These are phyloP conservation scores for Aureobasidium sp. DNA, from an alignment of 2,329 filamentous ascomycete species.

Conservation along the genomic window DNA sequence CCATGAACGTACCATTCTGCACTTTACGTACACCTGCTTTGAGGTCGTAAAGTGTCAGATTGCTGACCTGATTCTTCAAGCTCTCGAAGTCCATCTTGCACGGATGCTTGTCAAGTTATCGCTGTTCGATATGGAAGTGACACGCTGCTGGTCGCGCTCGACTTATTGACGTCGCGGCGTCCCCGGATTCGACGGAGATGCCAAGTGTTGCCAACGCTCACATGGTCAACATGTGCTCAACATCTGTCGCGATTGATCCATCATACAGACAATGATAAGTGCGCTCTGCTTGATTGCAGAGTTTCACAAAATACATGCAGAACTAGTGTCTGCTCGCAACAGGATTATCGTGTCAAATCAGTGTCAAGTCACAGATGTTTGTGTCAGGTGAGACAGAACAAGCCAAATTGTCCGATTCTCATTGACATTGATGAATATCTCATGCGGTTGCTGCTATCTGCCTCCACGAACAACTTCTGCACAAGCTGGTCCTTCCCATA, in stretches of 20 bases:
- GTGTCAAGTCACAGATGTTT: no score
- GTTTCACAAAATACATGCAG: no score
- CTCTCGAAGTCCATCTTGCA: conserved; percentile 74
- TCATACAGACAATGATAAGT: background rate
- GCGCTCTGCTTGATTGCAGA: background rate
- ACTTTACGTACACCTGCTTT: conserved; percentile 93
- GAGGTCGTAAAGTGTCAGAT: conserved; percentile 88
- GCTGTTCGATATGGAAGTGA: background rate
- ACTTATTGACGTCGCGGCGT: conserved; percentile 10
- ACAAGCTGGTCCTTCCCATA: no score
- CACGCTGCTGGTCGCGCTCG: background rate
- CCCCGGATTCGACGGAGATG: conserved; percentile 10
- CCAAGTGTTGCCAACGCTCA: conserved; percentile 6
- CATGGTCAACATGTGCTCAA: background rate
- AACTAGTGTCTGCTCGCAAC: no score
- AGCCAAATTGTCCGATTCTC: no score
- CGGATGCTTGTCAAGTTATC: conserved; percentile 9
- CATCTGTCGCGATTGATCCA: background rate
- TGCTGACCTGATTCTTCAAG: conserved; percentile 79
- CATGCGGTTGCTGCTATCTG: no score
- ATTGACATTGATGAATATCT: no score
- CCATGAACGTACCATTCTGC: conserved; percentile 72
- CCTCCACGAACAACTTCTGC: no score
- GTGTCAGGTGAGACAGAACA: no score
- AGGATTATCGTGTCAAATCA: no score